phyloP scores from a whole-genome alignment of 2,329 filamentous ascomycete species.

The Mariannaea elegans region DNA sequence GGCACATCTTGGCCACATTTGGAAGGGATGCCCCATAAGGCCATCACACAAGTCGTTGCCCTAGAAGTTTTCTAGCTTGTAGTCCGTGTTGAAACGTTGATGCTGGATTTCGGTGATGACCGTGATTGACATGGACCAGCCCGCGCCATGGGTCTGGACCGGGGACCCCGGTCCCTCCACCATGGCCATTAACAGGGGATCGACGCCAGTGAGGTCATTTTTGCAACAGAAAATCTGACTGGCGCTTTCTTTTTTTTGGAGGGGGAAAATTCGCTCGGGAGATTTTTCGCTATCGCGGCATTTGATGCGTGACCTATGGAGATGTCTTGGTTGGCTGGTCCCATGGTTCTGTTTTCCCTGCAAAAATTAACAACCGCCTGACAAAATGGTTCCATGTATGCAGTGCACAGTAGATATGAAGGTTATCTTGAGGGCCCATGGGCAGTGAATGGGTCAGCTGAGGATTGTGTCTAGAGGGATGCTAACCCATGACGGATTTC shows the following conservation, averaged over 20 bases:
- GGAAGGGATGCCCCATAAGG: too few species aligned
- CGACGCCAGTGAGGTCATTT: conserved; percentile 35
- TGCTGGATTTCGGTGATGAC: conserved; percentile 31
- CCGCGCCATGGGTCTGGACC: conserved; percentile 20
- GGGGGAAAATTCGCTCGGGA: too few species aligned
- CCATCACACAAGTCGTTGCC: too few species aligned
- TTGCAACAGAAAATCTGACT: conserved; percentile 5
- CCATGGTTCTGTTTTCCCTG: background rate
- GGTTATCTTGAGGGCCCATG: too few species aligned
- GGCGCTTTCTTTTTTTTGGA: background rate
- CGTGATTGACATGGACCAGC: conserved; percentile 27
- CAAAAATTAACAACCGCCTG: too few species aligned
- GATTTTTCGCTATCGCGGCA: too few species aligned
- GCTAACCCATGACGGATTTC: too few species aligned
- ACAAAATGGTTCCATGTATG: too few species aligned
- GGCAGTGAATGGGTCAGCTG: too few species aligned
- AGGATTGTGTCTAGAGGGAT: too few species aligned
- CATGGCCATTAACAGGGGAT: conserved; percentile 8
- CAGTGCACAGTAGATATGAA: too few species aligned
- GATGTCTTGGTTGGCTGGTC: background rate
- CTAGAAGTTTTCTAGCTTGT: conserved; percentile 23
- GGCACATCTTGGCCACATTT: background rate
- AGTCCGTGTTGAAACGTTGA: conserved; percentile 15
- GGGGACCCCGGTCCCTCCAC: conserved; percentile 24
- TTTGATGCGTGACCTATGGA: background rate